These are phyloP conservation scores for Pisolithus tinctorius DNA, from an alignment of 768 basidiomycete genomes.

Conservation along the genomic window DNA sequence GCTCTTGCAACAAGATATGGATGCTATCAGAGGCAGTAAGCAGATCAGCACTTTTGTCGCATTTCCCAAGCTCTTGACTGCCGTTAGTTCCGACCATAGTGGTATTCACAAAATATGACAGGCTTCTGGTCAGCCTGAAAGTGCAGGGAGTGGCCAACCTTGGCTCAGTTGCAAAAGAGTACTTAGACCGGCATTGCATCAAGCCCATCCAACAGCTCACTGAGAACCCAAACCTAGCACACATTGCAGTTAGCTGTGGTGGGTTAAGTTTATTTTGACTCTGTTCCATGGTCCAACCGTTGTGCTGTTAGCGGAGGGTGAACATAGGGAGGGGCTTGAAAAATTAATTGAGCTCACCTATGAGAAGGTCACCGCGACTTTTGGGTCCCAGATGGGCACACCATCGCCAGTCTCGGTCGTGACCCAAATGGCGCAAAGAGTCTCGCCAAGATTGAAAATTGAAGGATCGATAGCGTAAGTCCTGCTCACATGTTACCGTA, in stretches of 20 bases:
- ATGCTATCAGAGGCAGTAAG: not conserved
- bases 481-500: not conserved
- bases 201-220: not conserved
- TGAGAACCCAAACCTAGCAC: not conserved
- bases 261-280: not conserved
- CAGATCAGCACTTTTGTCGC: not conserved
- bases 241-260: not conserved
- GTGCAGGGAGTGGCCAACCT: not conserved
- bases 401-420: not conserved
- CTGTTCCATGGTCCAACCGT: not conserved
- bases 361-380: not conserved
- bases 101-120: conserved; percentile 1
- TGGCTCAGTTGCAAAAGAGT: not conserved
- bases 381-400: not conserved
- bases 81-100: not conserved
- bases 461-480: conserved; percentile 1
- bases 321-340: not conserved
- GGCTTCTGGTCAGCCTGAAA: not conserved
- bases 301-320: not conserved
- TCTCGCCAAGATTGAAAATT: not conserved
- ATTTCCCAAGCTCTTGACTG: not conserved
- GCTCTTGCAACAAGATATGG: not conserved
- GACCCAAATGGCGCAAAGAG: not conserved
- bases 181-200: not conserved
- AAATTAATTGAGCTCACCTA: not conserved